These are phyloP conservation scores for Laguncularia racemosa DNA, from an alignment of 345 rosid species.

Conservation along the genomic window DNA sequence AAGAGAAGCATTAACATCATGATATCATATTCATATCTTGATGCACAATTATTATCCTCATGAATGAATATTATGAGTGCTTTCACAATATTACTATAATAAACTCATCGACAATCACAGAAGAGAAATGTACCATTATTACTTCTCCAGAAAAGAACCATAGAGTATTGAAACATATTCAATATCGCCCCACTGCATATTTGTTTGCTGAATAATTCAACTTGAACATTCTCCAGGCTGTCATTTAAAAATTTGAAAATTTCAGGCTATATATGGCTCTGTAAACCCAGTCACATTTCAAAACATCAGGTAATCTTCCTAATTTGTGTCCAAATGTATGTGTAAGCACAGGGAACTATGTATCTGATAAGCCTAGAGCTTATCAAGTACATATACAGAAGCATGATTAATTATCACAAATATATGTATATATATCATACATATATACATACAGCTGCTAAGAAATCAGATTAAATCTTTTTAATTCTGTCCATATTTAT, in stretches of 20 bases:
- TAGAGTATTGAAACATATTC: constrained; percentile 62
- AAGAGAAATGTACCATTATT: constrained; percentile 43
- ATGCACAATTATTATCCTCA: background rate
- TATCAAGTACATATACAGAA: too few species aligned
- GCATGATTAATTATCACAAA: too few species aligned
- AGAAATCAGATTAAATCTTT: too few species aligned
- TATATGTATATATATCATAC: too few species aligned
- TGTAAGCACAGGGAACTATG: too few species aligned
- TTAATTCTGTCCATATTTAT: too few species aligned
- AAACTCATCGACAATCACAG: background rate
- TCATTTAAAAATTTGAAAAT: constrained; percentile 45
- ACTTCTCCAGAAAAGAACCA: constrained; percentile 49
- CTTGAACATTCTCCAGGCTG: constrained; percentile 96
- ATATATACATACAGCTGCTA: too few species aligned
- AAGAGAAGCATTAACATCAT: background rate
- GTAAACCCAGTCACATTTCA: background rate
- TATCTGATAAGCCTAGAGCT: too few species aligned
- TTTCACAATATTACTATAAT: background rate
- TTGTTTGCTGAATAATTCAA: constrained; percentile 65
- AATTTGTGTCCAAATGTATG: too few species aligned
- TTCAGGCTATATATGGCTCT: background rate
- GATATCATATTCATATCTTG: background rate
- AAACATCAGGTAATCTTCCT: background rate
- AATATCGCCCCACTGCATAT: constrained; percentile 55
- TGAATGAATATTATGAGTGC: background rate